Conservation (phyloP, 768 basidiomycete genomes). For the Omphalotus guepiniiformis region DNA sequence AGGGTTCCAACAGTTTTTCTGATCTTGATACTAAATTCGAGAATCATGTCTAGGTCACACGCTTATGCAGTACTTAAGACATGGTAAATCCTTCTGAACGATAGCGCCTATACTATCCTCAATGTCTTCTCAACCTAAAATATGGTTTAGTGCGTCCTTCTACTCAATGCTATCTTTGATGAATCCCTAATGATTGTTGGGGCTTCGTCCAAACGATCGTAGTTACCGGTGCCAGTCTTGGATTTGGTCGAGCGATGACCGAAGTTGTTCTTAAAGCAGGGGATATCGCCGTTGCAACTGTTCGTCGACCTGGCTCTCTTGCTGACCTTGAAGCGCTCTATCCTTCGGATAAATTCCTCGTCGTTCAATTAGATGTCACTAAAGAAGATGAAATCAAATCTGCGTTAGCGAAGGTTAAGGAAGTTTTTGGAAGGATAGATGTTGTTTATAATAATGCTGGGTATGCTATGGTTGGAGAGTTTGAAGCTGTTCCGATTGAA, state of each 20-base stretch:
- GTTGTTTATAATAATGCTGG: slow-evolving; percentile 45
- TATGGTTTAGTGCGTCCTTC: no score
- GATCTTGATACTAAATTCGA: no score
- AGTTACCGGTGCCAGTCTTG: slow-evolving; percentile 37
- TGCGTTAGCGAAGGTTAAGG: slow-evolving; percentile 30
- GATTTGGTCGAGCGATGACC: slow-evolving; percentile 32
- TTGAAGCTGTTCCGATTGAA: slow-evolving; percentile 32
- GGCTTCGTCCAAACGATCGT: no score
- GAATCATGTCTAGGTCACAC: no score
- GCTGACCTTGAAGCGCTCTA: slow-evolving; percentile 24
- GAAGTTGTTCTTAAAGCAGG: slow-evolving; percentile 32
- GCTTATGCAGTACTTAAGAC: no score
- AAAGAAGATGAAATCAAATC: slow-evolving; percentile 23
- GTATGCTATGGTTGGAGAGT: slow-evolving; percentile 25
- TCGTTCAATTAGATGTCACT: slow-evolving; percentile 37
- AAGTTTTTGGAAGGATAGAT: slow-evolving; percentile 38
- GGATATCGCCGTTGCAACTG: slow-evolving; percentile 38
- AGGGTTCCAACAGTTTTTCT: no score
- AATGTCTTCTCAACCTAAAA: no score
- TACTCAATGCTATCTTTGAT: no score
- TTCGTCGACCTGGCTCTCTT: slow-evolving; percentile 33
- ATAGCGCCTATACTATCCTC: no score
- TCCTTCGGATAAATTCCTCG: slow-evolving; percentile 27
- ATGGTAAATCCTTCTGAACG: no score
- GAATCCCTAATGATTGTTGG: no score